A percentile compares a stretch with the other conserved stretches of the same genome.
Evolutionary conservation across 2,329 filamentous ascomycete genomes (phyloP).

Genomic region (Helotiales sp.): DNA sequence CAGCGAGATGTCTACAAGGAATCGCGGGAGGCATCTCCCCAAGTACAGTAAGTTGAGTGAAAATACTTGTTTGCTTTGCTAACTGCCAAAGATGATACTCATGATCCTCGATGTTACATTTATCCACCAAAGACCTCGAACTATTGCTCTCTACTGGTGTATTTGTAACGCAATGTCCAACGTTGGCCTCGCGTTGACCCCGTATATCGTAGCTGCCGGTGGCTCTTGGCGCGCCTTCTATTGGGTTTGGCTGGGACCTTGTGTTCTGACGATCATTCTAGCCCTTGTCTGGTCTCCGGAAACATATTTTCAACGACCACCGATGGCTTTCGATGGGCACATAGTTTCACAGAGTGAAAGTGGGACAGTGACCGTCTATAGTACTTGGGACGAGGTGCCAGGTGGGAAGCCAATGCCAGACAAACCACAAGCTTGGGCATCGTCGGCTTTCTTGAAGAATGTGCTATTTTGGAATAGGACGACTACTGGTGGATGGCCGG

Average conservation of each 20-base stretch:
- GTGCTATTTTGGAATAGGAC: constrained; percentile 9
- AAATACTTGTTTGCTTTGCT: not conserved
- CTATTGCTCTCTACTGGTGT: constrained; percentile 46
- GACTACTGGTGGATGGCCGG: constrained; percentile 14
- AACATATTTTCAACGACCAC: constrained; percentile 49
- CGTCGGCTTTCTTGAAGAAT: not conserved
- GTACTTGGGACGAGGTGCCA: constrained; percentile 41
- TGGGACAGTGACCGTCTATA: constrained; percentile 47
- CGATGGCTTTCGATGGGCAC: constrained; percentile 49
- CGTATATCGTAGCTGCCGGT: constrained; percentile 38
- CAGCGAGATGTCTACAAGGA: constrained; percentile 43
- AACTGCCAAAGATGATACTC: constrained; percentile 41
- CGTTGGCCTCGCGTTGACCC: constrained; percentile 37
- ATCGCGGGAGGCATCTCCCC: constrained; percentile 43
- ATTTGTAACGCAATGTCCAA: constrained; percentile 39
- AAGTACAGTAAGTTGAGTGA: constrained; percentile 38
- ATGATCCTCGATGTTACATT: constrained; percentile 48
- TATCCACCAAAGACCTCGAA: constrained; percentile 46
- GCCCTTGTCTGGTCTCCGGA: constrained; percentile 45
- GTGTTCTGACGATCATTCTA: constrained; percentile 38
- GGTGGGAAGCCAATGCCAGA: constrained; percentile 23
- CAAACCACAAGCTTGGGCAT: not conserved
- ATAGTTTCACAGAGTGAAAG: constrained; percentile 47
- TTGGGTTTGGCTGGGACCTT: constrained; percentile 40
- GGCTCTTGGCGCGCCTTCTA: constrained; percentile 45